Evolutionary conservation across 805 yeast genomes (phyloP).

Genomic region (Tetrapisispora taiwanensis): DNA sequence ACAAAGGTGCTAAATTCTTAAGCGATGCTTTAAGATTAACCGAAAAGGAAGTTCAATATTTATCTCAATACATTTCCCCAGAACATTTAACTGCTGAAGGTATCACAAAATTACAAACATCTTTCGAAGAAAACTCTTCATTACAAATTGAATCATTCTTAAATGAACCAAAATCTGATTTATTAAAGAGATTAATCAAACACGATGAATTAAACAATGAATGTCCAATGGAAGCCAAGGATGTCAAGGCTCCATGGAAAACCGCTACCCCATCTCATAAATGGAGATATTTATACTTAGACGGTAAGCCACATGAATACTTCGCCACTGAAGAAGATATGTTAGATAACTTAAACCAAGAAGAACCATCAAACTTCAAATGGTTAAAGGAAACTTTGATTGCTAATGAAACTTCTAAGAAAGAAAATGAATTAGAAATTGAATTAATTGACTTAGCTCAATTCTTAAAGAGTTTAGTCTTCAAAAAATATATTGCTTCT

Average conservation of each 20-base stretch:
- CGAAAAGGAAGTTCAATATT: conserved; percentile 38
- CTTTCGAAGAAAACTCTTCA: conserved; percentile 59
- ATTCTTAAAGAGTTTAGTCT: conserved; percentile 51
- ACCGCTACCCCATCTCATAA: conserved; percentile 91
- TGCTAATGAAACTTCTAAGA: conserved; percentile 14
- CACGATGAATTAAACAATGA: conserved; percentile 49
- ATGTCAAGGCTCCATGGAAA: conserved; percentile 70
- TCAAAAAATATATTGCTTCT: conserved; percentile 55
- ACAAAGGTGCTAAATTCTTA: background rate
- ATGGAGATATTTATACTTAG: conserved; percentile 75
- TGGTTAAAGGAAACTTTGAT: conserved; percentile 18
- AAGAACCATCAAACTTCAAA: conserved; percentile 48
- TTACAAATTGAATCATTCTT: conserved; percentile 58
- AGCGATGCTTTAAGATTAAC: conserved; percentile 20
- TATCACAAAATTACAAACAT: conserved; percentile 35
- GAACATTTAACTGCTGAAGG: conserved; percentile 35
- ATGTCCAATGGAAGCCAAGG: conserved; percentile 47
- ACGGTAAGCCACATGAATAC: conserved; percentile 40
- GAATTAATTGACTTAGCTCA: conserved; percentile 42
- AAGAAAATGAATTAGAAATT: conserved; percentile 23
- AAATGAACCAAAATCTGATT: conserved; percentile 41
- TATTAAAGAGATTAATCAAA: conserved; percentile 40
- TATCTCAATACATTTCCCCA: conserved; percentile 48
- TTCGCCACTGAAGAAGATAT: conserved; percentile 24
- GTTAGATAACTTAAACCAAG: conserved; percentile 29